Evolutionary conservation across 2,329 filamentous ascomycete species (phyloP).

Genomic region (Fusarium sp.): DNA sequence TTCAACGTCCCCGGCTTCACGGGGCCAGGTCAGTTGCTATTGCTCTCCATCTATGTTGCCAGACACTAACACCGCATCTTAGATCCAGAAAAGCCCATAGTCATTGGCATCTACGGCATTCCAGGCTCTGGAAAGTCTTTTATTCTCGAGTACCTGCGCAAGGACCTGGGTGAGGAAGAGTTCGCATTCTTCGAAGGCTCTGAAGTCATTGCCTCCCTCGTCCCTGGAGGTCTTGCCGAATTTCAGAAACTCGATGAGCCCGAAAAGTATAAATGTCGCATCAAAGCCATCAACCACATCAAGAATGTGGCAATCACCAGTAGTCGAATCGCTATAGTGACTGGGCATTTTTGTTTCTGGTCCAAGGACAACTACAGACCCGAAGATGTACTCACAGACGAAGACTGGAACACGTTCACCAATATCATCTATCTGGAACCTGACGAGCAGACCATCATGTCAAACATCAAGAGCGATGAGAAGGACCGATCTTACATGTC

Average conservation of each 20-base stretch:
- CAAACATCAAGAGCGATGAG: constrained; percentile 37
- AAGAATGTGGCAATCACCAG: constrained; percentile 46
- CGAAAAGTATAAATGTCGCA: constrained; percentile 52
- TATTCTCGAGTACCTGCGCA: constrained; percentile 53
- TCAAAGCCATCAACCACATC: constrained; percentile 58
- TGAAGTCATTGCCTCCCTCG: constrained; percentile 53
- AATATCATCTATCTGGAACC: constrained; percentile 62
- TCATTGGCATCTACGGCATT: constrained; percentile 65
- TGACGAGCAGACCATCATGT: neutral
- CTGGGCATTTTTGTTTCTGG: constrained; percentile 68
- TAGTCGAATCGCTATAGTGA: constrained; percentile 56
- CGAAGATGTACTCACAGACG: accelerated
- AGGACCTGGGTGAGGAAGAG: constrained; percentile 42
- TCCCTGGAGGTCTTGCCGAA: constrained; percentile 54
- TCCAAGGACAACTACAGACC: constrained; percentile 25
- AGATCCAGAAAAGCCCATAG: constrained; percentile 31
- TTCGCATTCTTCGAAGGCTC: constrained; percentile 65
- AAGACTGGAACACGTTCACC: constrained; percentile 57
- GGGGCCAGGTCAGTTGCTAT: neutral
- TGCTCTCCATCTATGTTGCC: no score
- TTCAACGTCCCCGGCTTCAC: no score
- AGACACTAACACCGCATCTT: neutral
- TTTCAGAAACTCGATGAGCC: constrained; percentile 54
- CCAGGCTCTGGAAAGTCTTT: constrained; percentile 63
- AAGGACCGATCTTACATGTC: constrained; percentile 24